Base-by-base conservation (phyloP, 208 protist genomes). In the Leishmania turanica region DNA sequence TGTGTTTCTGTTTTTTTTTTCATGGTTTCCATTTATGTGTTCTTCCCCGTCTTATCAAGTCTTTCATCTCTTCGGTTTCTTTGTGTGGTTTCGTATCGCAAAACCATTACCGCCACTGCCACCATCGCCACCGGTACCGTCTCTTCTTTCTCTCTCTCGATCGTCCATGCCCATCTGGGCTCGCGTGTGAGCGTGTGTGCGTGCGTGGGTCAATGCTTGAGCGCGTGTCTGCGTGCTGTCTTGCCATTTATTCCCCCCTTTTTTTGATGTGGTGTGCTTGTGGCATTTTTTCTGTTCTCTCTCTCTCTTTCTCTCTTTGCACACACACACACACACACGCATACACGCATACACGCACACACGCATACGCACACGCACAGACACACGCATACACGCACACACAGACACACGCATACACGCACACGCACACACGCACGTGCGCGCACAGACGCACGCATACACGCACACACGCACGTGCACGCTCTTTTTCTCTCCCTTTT, bases 21-120 rank as follows among this genome's bases (percentile, higher is more conserved):
- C 21, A 49, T 68, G 31, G 62, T 37, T 70, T 72, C 24, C 68
- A 82, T 80, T 76, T 66, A 60, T 85, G 42, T 75, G 79, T 78
- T 37, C 71, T 53, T 49, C 31, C 17, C 15, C 13, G 24, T 69
- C 21, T 51, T 68, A 24, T 49, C 17, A 60, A 49, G 62, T 68
- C 24, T 60, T 80, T 73, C 13, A n/a, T 49, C 40, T 49, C 21
- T 31, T 53, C 42, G 1, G 17, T 54, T 53, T 69, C 6, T 31
- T 54, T 6, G 8, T 54, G 69, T 51, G 2, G 4, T 73, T 54
- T 53, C 27, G 21, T 73, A 51, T 73, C 17, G 69, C 37, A 54
- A 51, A 27, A 73, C 45, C 69, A 73, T 17, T 21, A 73, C 13
- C 19, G 9, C 45, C 69, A 73, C 21, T 27, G 21, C 45, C 45